These are phyloP conservation scores for Candolleomyces eurysporus DNA, from an alignment of 768 basidiomycete genomes.

Conservation along the genomic window DNA sequence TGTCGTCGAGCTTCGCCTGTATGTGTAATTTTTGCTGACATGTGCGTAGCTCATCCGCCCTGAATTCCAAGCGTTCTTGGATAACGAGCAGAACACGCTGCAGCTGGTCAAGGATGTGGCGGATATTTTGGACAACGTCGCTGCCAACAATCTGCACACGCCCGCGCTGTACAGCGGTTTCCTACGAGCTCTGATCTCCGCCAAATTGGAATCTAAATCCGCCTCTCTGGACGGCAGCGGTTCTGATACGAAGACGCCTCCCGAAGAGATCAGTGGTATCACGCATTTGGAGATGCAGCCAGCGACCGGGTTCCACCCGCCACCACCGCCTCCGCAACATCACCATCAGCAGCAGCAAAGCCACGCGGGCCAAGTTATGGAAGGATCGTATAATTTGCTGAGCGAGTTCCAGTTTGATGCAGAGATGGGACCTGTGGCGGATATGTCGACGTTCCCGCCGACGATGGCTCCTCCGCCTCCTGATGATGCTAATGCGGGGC, in stretches of 20 bases:
- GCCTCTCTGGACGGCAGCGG: background rate
- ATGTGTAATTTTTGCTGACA: background rate
- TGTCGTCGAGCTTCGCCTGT: slow-evolving; percentile 14
- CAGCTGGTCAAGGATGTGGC: slow-evolving; percentile 78
- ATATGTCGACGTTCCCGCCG: slow-evolving; percentile 85
- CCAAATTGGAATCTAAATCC: slow-evolving; percentile 33
- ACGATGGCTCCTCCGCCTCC: slow-evolving; percentile 64
- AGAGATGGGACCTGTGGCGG: slow-evolving; percentile 83
- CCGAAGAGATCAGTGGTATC: background rate
- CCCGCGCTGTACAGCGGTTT: slow-evolving; percentile 88
- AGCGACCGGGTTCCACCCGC: background rate
- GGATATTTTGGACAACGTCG: slow-evolving; percentile 70
- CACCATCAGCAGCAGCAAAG: background rate
- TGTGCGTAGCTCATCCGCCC: slow-evolving; percentile 69
- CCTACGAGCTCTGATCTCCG: slow-evolving; percentile 72
- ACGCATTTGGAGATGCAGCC: background rate
- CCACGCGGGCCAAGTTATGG: background rate
- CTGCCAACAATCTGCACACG: slow-evolving; percentile 80
- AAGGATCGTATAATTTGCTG: slow-evolving; percentile 16
- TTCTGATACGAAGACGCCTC: background rate
- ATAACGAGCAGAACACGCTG: slow-evolving; percentile 70
- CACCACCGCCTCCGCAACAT: slow-evolving; percentile 2
- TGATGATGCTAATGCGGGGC: slow-evolving; percentile 39
- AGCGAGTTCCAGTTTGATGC: slow-evolving; percentile 70
- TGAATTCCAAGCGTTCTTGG: slow-evolving; percentile 75